Evolutionary conservation across 1,139 yeast genomes (phyloP).

Genomic region (Yamadazyma atmosphaerica): DNA sequence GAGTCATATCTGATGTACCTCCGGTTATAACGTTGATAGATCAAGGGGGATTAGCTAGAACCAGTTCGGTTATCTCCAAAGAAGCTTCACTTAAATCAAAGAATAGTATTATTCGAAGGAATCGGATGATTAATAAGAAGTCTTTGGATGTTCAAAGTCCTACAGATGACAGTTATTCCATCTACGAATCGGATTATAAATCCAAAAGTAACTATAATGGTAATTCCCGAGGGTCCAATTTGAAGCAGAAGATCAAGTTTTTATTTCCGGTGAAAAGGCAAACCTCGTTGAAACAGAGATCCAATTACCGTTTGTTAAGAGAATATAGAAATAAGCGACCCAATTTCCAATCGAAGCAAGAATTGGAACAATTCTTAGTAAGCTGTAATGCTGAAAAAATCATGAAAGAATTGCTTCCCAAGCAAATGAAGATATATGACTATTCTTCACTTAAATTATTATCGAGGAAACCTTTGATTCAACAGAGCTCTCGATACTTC

Average conservation of each 20-base stretch:
- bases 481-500: conserved; percentile 11
- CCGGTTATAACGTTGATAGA: conserved; percentile 32
- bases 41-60: conserved; percentile 19
- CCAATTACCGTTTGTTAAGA: conserved; percentile 17
- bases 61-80: conserved; percentile 33
- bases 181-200: conserved; percentile 8
- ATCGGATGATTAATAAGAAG: conserved; percentile 27
- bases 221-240: background rate
- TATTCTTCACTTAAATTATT: conserved; percentile 19
- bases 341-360: conserved; percentile 27
- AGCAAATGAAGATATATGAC: conserved; percentile 25
- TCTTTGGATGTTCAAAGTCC: conserved; percentile 14
- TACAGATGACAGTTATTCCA: conserved; percentile 10
- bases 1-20: conserved; percentile 14
- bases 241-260: conserved; percentile 15
- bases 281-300: conserved; percentile 31
- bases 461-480: conserved; percentile 22
- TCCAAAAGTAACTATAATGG: conserved; percentile 2
- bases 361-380: conserved; percentile 26
- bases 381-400: conserved; percentile 23
- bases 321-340: conserved; percentile 18
- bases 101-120: conserved; percentile 30
- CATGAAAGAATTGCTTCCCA: conserved; percentile 32
- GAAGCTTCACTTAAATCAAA: conserved; percentile 34
- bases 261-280: conserved; percentile 39